phyloP scores from a whole-genome alignment of 1,284 basidiomycete species.

The Ustilago tritici region DNA sequence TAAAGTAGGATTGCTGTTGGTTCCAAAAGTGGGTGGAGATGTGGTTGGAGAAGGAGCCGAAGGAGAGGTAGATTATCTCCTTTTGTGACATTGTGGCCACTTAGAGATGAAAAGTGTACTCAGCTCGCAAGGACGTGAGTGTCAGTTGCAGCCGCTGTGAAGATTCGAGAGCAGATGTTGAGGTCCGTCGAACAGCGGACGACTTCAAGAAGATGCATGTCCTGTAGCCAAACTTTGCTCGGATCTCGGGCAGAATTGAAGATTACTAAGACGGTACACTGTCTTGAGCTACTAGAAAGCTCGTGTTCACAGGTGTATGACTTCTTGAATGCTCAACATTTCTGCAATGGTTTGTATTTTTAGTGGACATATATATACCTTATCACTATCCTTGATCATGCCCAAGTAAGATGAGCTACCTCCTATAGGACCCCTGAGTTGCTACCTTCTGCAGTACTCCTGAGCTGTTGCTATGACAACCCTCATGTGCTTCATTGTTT shows the following conservation, averaged over 20 bases:
- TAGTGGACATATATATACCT: no score
- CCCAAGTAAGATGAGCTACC: no score
- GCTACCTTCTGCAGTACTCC: no score
- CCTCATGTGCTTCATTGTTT: no score
- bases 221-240: slow-evolving; percentile 15
- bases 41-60: slow-evolving; percentile 64
- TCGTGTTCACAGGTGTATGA: no score
- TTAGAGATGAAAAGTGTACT: neutral
- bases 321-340: no score
- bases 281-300: no score
- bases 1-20: slow-evolving; percentile 64
- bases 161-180: neutral
- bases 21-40: slow-evolving; percentile 68
- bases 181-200: neutral
- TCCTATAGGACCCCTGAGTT: no score
- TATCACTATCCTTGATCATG: no score
- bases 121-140: neutral
- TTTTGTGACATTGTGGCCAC: slow-evolving; percentile 38
- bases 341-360: no score
- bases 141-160: neutral
- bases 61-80: slow-evolving; percentile 65
- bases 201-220: neutral
- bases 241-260: slow-evolving; percentile 46
- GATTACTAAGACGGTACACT: no score
- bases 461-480: no score